Percentiles rank a stretch among this genome's conserved stretches.
These are phyloP conservation scores for Colletotrichum sp. DNA, from an alignment of 2,329 filamentous ascomycete species.

Conservation along the genomic window DNA sequence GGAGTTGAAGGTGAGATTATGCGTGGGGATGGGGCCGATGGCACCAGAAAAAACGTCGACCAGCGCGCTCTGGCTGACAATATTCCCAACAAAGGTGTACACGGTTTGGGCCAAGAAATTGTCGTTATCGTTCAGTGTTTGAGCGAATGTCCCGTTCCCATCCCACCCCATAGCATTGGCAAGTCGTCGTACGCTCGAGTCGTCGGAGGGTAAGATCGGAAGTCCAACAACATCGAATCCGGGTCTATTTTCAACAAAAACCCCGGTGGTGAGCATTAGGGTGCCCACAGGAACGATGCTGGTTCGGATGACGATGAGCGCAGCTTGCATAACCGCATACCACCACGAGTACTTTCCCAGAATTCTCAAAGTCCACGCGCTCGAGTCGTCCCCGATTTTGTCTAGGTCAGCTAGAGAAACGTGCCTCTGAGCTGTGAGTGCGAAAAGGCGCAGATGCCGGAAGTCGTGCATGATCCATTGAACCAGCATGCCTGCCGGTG, in stretches of 20 bases:
- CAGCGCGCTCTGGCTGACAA: conserved; percentile 4
- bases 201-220: not conserved
- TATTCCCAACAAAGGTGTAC: not conserved
- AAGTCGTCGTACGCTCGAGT: not conserved
- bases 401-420: not conserved
- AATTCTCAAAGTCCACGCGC: not conserved
- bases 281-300: conserved; percentile 5
- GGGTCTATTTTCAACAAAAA: not conserved
- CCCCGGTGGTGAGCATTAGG: not conserved
- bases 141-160: not conserved
- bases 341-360: conserved; percentile 1
- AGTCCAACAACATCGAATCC: not conserved
- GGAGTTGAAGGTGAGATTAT: not conserved
- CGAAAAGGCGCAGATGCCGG: conserved; percentile 1
- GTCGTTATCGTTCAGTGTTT: not conserved
- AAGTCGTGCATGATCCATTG: conserved; percentile 14
- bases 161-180: conserved; percentile 5
- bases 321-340: conserved; percentile 5
- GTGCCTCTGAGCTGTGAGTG: not conserved
- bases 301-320: not conserved
- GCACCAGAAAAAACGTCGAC: not conserved
- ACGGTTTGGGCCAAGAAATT: not conserved
- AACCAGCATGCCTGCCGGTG: conserved; percentile 7
- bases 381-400: conserved; percentile 4
- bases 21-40: not conserved